Evolutionary conservation across 257 asterid genomes (phyloP).

Genomic region (Gentiana dahurica): DNA sequence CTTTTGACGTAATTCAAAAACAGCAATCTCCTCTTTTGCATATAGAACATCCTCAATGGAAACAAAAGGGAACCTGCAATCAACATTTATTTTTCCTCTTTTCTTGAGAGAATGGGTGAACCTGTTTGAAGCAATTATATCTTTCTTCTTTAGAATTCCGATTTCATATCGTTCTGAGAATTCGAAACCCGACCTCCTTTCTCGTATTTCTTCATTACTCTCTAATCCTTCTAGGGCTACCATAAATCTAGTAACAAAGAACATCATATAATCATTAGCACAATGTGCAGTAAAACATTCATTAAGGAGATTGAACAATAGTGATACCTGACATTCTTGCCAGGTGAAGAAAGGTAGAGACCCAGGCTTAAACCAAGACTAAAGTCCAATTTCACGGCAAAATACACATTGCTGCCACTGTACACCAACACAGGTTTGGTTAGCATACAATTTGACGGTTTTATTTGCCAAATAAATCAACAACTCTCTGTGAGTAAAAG

Average conservation of each 20-base stretch:
- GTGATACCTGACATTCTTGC: constrained; percentile 57
- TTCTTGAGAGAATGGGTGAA: constrained; percentile 75
- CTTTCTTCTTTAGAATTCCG: constrained; percentile 70
- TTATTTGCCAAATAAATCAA: too few relatives aligned
- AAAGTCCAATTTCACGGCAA: background rate
- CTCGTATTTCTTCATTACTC: constrained; percentile 54
- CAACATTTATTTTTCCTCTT: constrained; percentile 86
- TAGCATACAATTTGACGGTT: too few relatives aligned
- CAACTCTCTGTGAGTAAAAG: too few relatives aligned
- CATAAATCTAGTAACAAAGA: background rate
- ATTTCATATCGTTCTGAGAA: constrained; percentile 67
- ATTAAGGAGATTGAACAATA: background rate
- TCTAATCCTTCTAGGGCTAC: constrained; percentile 42
- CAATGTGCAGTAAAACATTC: background rate
- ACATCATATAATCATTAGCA: background rate
- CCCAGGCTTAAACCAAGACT: constrained; percentile 13
- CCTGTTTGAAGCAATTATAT: constrained; percentile 80
- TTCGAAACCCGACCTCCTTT: constrained; percentile 69
- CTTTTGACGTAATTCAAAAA: constrained; percentile 58
- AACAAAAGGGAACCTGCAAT: constrained; percentile 69
- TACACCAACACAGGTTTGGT: too few relatives aligned
- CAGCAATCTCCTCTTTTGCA: constrained; percentile 77
- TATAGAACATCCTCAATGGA: constrained; percentile 83
- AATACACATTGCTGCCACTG: too few relatives aligned
- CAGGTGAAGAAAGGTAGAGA: constrained; percentile 14